phyloP scores from a whole-genome alignment of 2,329 filamentous ascomycete species.

The Tolypocladium ophioglossoides region DNA sequence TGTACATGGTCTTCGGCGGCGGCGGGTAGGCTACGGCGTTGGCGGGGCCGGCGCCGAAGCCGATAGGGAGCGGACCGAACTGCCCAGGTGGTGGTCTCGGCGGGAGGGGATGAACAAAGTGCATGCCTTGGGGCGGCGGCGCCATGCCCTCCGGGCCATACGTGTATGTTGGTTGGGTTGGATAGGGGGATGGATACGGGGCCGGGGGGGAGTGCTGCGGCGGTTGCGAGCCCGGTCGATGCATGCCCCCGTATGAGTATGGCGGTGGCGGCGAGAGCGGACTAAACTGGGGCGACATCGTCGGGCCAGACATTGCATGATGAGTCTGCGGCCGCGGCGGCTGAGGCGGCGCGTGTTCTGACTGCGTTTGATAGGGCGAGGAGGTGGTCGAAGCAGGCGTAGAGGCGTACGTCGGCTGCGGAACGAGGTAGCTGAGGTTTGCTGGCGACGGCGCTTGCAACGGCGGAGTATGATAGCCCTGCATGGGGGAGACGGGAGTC shows the following conservation, averaged over 20 bases:
- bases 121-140: not conserved
- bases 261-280: conserved; percentile 5
- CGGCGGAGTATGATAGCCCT: not conserved
- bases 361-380: not conserved
- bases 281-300: not conserved
- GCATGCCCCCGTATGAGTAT: conserved; percentile 1
- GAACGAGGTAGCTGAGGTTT: conserved; percentile 1
- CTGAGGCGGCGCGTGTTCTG: not conserved
- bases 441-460: not conserved
- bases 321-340: conserved; percentile 4
- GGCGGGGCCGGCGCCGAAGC: conserved; percentile 9
- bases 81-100: not conserved
- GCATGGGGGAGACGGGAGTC: not conserved
- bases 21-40: conserved; percentile 17
- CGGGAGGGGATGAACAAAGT: not conserved
- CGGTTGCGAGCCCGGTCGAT: conserved; percentile 4
- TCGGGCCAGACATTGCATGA: not conserved
- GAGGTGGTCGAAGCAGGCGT: not conserved
- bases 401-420: conserved; percentile 6
- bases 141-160: not conserved
- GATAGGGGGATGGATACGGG: conserved; percentile 1
- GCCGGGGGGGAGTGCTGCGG: conserved; percentile 3
- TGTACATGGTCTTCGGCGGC: conserved; percentile 21
- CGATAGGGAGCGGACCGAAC: conserved; percentile 1
- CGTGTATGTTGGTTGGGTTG: conserved; percentile 4